phyloP scores from a whole-genome alignment of 2,329 filamentous ascomycete species.

The Cercospora brassicicola region DNA sequence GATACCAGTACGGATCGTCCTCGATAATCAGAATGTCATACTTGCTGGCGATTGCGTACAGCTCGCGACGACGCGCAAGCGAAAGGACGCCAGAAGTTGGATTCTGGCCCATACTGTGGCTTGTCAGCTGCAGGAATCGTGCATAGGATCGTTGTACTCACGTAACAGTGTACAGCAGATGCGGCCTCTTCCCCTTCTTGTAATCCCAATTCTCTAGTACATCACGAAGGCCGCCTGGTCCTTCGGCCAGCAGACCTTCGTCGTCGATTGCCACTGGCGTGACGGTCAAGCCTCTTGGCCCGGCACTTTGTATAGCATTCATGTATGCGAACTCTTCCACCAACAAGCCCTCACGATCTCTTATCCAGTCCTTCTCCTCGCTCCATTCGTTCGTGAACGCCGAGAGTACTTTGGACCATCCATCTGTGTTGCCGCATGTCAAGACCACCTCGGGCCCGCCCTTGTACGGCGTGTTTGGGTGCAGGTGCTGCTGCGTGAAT shows the following conservation, averaged over 20 bases:
- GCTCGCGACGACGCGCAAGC: constrained; percentile 69
- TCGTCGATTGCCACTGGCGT: constrained; percentile 73
- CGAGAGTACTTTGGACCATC: constrained; percentile 74
- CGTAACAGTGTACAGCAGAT: constrained; percentile 88
- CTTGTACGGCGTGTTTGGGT: constrained; percentile 77
- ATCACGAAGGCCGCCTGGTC: constrained; percentile 72
- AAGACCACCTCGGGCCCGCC: constrained; percentile 75
- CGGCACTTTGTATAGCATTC: constrained; percentile 68
- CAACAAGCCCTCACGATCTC: constrained; percentile 73
- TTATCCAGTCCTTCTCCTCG: constrained; percentile 64
- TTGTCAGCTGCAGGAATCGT: constrained; percentile 14
- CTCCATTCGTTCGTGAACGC: constrained; percentile 75
- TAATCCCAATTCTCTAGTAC: constrained; percentile 81
- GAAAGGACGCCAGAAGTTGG: constrained; percentile 77
- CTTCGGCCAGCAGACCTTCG: constrained; percentile 74
- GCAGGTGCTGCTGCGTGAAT: constrained; percentile 73
- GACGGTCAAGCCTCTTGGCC: constrained; percentile 69
- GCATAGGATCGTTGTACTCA: constrained; percentile 49
- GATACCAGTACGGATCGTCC: constrained; percentile 90
- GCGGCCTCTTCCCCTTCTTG: constrained; percentile 70
- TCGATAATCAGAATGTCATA: constrained; percentile 91
- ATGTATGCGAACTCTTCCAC: constrained; percentile 80
- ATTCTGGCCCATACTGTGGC: constrained; percentile 76
- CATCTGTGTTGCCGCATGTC: constrained; percentile 82
- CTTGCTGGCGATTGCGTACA: constrained; percentile 77